phyloP scores from a whole-genome alignment of 441 rosid species.

The Cnidoscolus chayamansa region DNA sequence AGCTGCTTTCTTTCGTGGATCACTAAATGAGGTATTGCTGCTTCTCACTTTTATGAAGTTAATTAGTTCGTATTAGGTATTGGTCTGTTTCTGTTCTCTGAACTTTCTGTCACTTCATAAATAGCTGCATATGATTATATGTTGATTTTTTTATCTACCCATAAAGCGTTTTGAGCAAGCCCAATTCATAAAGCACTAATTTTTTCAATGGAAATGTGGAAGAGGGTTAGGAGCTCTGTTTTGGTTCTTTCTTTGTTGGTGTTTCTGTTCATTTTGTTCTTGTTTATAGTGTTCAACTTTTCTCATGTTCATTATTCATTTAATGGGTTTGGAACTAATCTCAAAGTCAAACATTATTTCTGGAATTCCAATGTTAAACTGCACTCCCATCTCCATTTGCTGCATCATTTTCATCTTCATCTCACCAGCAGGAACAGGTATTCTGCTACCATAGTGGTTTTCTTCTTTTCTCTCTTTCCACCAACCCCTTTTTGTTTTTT shows the following conservation, averaged over 20 bases:
- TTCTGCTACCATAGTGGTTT: neutral
- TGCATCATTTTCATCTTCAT: conserved; percentile 14
- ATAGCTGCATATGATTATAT: neutral
- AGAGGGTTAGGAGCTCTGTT: conserved; percentile 23
- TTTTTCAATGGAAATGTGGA: conserved; percentile 23
- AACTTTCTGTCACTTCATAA: neutral
- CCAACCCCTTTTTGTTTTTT: too few relatives aligned
- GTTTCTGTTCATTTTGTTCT: conserved; percentile 23
- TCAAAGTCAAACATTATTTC: conserved; percentile 17
- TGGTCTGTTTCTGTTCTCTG: neutral
- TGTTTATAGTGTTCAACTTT: conserved; percentile 23
- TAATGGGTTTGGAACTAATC: conserved; percentile 21
- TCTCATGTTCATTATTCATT: conserved; percentile 22
- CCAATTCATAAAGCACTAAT: neutral
- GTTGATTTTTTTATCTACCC: neutral
- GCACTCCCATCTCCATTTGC: conserved; percentile 17
- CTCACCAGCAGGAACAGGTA: conserved; percentile 19
- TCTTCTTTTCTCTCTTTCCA: neutral
- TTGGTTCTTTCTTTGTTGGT: conserved; percentile 13
- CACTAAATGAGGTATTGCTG: neutral
- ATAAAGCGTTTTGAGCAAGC: neutral
- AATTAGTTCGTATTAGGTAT: conserved; percentile 6
- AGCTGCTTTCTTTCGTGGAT: neutral
- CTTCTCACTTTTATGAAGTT: conserved; percentile 7
- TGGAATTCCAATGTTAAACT: conserved; percentile 14